Conservation (phyloP, 345 rosid genomes). For the Salix dunnii region DNA sequence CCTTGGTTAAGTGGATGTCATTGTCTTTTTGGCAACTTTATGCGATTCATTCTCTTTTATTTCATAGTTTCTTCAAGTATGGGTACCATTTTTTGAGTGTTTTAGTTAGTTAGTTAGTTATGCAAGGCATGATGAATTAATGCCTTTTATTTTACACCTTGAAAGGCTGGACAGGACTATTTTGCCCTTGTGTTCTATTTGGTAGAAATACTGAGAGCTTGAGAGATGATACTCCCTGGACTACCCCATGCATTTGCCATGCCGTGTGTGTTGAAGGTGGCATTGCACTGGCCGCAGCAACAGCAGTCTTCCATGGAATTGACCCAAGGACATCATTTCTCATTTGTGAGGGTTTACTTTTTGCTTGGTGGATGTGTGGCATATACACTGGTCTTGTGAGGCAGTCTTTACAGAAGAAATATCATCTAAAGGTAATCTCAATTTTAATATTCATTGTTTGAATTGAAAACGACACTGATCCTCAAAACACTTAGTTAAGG, state of each 20-base stretch:
- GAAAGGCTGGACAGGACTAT: constrained; percentile 79
- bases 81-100: neutral
- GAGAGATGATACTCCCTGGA: constrained; percentile 77
- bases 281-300: constrained; percentile 60
- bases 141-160: neutral
- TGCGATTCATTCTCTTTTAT: neutral
- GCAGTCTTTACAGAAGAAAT: constrained; percentile 79
- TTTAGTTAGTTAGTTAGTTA: neutral
- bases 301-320: constrained; percentile 63
- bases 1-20: neutral
- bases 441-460: neutral
- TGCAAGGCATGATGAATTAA: neutral
- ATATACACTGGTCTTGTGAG: constrained; percentile 81
- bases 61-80: neutral
- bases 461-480: neutral
- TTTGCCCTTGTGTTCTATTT: constrained; percentile 90
- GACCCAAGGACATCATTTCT: constrained; percentile 79
- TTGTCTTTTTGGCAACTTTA: neutral
- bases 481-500: neutral
- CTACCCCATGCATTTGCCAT: constrained; percentile 81
- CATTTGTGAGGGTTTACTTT: constrained; percentile 76
- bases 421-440: constrained; percentile 73
- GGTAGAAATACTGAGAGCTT: constrained; percentile 77
- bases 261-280: constrained; percentile 86
- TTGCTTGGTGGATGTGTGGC: constrained; percentile 99